Conservation (phyloP, 2,329 filamentous ascomycete genomes). For the Ophiostoma quercus region DNA sequence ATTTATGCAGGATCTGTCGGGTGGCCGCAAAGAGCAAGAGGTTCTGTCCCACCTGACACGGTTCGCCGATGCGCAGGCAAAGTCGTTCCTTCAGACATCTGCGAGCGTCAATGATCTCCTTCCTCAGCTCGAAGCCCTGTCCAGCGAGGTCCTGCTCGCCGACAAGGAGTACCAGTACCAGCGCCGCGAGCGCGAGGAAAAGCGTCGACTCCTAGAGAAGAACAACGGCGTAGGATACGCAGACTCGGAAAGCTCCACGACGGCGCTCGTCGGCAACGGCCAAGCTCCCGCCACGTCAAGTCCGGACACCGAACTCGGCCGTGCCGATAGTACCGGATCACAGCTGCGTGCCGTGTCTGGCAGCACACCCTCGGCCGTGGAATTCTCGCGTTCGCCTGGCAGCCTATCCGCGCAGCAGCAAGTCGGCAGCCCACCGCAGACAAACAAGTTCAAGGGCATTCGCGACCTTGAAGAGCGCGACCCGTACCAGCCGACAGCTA, state of each 20-base stretch:
- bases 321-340: constrained; percentile 69
- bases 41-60: constrained; percentile 90
- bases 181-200: constrained; percentile 90
- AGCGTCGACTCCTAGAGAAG: constrained; percentile 83
- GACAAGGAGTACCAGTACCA: constrained; percentile 97
- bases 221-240: constrained; percentile 55
- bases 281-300: constrained; percentile 36
- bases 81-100: constrained; percentile 72
- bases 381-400: constrained; percentile 54
- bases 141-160: constrained; percentile 81
- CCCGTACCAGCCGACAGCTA: constrained; percentile 45
- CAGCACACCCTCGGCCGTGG: constrained; percentile 35
- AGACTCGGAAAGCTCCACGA: constrained; percentile 38
- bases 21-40: constrained; percentile 96
- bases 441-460: constrained; percentile 77
- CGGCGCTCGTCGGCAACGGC: constrained; percentile 13
- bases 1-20: constrained; percentile 98
- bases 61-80: constrained; percentile 86
- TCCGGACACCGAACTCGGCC: constrained; percentile 64
- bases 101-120: constrained; percentile 83
- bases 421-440: constrained; percentile 48
- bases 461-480: constrained; percentile 86
- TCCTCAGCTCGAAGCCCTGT: constrained; percentile 83
- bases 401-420: constrained; percentile 45
- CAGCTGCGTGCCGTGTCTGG: constrained; percentile 54